Evolutionary conservation across 78 protist species (phyloP).

Genomic region (Andalucia godoyi): DNA sequence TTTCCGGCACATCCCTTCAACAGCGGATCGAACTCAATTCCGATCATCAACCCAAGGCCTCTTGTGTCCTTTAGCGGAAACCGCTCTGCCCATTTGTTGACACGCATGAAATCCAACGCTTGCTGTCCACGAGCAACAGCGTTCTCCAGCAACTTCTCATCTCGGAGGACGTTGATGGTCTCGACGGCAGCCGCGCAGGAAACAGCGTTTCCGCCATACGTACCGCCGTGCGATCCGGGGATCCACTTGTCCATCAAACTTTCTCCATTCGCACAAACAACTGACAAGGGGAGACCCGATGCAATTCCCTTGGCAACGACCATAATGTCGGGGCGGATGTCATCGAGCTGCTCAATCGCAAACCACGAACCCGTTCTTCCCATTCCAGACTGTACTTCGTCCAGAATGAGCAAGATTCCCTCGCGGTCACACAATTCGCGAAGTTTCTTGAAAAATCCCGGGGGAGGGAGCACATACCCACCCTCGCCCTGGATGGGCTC

Average conservation of each 20-base stretch:
- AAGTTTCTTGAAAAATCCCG: conserved; percentile 1
- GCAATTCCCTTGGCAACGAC: conserved; percentile 48
- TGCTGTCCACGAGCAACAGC: conserved; percentile 2
- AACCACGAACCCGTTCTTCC: conserved; percentile 58
- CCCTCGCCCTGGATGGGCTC: conserved; percentile 73
- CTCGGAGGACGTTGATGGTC: conserved; percentile 32
- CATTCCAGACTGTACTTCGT: conserved; percentile 59
- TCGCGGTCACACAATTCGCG: conserved; percentile 12
- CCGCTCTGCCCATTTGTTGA: too few relatives aligned
- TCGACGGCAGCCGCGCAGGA: conserved; percentile 48
- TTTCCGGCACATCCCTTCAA: not conserved
- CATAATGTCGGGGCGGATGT: conserved; percentile 38
- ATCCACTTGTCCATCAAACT: not conserved
- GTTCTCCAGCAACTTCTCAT: conserved; percentile 43
- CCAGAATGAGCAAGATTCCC: conserved; percentile 33
- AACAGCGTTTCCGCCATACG: conserved; percentile 54
- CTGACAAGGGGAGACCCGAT: conserved; percentile 45
- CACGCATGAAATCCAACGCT: not conserved
- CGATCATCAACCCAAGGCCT: conserved; percentile 56
- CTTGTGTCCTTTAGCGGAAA: conserved; percentile 19
- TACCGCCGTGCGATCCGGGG: conserved; percentile 46
- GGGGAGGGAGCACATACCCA: conserved; percentile 35
- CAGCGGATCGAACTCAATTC: conserved; percentile 16
- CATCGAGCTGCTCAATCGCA: conserved; percentile 28
- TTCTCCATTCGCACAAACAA: conserved; percentile 6